Base-by-base conservation (phyloP, 2,329 filamentous ascomycete species). In the Stromatinia cepivora region DNA sequence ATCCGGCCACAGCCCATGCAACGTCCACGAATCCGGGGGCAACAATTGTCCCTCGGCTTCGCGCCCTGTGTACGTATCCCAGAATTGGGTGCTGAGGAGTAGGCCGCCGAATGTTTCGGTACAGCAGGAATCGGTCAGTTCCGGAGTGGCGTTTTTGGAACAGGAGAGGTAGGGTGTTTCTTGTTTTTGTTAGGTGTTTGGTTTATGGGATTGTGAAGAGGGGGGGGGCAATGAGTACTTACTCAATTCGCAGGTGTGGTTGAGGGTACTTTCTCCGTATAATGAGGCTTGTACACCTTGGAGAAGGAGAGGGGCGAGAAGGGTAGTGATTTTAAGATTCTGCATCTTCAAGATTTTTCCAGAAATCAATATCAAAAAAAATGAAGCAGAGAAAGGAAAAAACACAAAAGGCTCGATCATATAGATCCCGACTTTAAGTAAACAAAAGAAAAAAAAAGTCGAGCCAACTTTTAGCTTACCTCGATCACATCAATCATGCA, bases 101-200 rank as follows among this genome's bases (percentile, higher is more conserved):
- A 90, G 81, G 5, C 88, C 88, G 39, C 88, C 88, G 73, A 81
- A 90, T 0, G 88, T 90, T 80, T 90, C 88, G 22, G 82, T 82
- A 74, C 88, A 90, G 82, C 88, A 90, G 1, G 84, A 84, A 75
- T 90, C 87, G 46, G 86, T 84, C 66, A 80, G 76, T 46, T 74
- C 78, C 1, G 80, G 81, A 34, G 79, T 78, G 8, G 83, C 84
- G 1, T 78, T 76, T 28, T 78, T 73, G 0, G 84, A 85, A 78
- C 85, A 87, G 1, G 85, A 87, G 45, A 84, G 79, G 66, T 71
- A 73, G 28, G 73, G 72, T n/a, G 71, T 73, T 70, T 72, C 75
- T 76, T 48, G 1, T 58, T 25, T 20, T 7, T 69, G 66, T 70
- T 53, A 72, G 48, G 1, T 52, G 25, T n/a, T 8, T n/a, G 36